These are phyloP conservation scores for Prunus salicina DNA, from an alignment of 306 rosid species.

Conservation along the genomic window DNA sequence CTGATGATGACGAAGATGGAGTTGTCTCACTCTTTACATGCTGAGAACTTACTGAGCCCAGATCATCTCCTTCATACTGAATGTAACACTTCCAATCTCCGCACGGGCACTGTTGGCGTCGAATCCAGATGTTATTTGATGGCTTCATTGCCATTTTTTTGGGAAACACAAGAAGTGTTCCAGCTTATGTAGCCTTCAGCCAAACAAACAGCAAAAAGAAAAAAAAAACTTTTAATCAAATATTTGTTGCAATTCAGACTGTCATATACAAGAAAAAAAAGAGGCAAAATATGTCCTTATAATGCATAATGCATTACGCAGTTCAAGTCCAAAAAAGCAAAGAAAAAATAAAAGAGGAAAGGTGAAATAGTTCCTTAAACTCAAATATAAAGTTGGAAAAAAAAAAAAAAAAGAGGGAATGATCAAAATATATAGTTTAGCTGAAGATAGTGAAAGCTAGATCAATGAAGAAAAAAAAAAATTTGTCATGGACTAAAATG, in stretches of 20 bases:
- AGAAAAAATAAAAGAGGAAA: background rate
- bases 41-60: slow-evolving; percentile 34
- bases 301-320: background rate
- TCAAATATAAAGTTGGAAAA: background rate
- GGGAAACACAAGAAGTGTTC: background rate
- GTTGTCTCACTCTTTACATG: slow-evolving; percentile 35
- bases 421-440: background rate
- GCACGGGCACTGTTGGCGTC: slow-evolving; percentile 61
- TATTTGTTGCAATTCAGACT: background rate
- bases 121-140: slow-evolving; percentile 54
- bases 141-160: slow-evolving; percentile 42
- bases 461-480: background rate
- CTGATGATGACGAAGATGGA: slow-evolving; percentile 35
- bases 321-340: background rate
- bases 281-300: background rate
- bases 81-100: slow-evolving; percentile 73
- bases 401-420: background rate
- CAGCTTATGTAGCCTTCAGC: background rate
- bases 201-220: background rate
- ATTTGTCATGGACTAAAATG: background rate
- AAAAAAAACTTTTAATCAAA: background rate
- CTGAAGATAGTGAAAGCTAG: slow-evolving; percentile 1
- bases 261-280: background rate
- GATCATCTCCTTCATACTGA: slow-evolving; percentile 57
- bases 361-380: background rate